Evolutionary conservation across 345 rosid genomes (phyloP).

Genomic region (Turnera subulata): DNA sequence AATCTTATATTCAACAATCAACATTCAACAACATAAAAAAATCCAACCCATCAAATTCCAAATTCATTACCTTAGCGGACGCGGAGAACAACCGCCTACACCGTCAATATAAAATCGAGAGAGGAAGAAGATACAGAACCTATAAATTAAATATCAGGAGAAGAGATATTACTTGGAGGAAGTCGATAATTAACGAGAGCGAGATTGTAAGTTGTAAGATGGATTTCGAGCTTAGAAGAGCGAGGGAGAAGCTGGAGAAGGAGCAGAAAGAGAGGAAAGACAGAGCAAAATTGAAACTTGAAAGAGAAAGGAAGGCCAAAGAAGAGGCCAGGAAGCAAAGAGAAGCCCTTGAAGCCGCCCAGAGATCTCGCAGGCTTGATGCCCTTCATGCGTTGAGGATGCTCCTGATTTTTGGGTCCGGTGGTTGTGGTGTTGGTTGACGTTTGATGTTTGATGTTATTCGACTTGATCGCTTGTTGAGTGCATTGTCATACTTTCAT

Average conservation of each 20-base stretch:
- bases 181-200: neutral
- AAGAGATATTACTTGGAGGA: neutral
- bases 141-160: too few species aligned
- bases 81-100: too few species aligned
- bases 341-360: conserved; percentile 87
- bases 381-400: conserved; percentile 52
- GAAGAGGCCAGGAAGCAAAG: conserved; percentile 67
- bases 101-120: too few species aligned
- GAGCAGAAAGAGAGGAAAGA: conserved; percentile 87
- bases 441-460: neutral
- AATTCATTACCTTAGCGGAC: too few species aligned
- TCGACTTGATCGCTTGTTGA: neutral
- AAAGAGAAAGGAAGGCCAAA: conserved; percentile 67
- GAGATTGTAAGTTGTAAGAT: conserved; percentile 27
- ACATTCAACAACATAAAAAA: too few species aligned
- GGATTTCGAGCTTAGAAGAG: conserved; percentile 94
- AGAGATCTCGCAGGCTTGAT: conserved; percentile 70
- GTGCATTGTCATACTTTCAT: neutral
- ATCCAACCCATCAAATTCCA: too few species aligned
- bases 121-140: too few species aligned
- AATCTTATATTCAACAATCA: too few species aligned
- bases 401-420: neutral
- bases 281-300: conserved; percentile 58
- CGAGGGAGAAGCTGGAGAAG: conserved; percentile 84
- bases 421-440: neutral